Base-by-base conservation (phyloP, 768 basidiomycete genomes). In the Ramaria sp. region DNA sequence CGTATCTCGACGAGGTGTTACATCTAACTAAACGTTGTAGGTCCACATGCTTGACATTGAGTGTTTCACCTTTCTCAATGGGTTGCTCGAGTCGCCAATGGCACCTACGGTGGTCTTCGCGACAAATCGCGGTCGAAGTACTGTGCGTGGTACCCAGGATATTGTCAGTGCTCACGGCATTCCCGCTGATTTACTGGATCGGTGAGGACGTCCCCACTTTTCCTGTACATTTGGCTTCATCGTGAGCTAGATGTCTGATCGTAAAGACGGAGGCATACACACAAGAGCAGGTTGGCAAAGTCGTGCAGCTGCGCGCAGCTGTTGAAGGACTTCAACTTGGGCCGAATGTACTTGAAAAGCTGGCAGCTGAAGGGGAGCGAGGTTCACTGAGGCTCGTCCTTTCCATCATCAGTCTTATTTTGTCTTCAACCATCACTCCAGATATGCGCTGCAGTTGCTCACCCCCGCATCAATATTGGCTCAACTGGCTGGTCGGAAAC, bases 1-100 rank as follows among this genome's bases (percentile, higher is more conserved):
- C 51, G 34, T 51, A 39, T 22, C 48, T 27, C 41, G 57, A 17
- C 4, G 20, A 22, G 7, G n/a, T 13, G 17, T 17, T 17, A 9
- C 42, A 2, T 43, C 17, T 43, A 9, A 43, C 48, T 49, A 20
- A 12, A 1, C 19, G 30, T 48, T 11, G 6, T 64, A 96, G 93
- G 95, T 98, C 22, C 96, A 99, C 73, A 98, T 98, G 95, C 83
- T 99, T 59, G 96, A 99, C 69, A 94, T 98, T 65, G 96, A 99
- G 69, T 97, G 94, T 70, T 99, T 98, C 75, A 97, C 96, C 4
- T 99, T 95, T 72, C 80, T 99, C 38, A 98, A 98, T 70, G 86
- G 92, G 11, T 80, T 97, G 9, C 79, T 99, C 47, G 96, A 98
- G 70, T 93, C 92, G 0, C 84, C 90, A 2, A 91, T 99, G 84